Conservation (phyloP, 768 basidiomycete genomes). For the Omphalotus guepiniiformis region DNA sequence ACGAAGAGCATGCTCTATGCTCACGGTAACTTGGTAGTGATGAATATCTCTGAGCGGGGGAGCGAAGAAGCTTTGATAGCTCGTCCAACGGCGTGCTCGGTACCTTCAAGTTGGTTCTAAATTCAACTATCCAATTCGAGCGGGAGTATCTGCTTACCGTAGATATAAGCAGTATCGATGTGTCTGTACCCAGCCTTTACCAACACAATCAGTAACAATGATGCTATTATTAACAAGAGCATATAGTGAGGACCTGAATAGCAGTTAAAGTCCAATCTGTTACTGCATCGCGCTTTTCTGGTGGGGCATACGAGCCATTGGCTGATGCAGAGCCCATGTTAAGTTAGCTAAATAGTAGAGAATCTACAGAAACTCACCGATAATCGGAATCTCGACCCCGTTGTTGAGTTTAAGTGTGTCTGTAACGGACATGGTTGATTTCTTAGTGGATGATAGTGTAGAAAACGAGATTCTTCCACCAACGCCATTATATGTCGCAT, state of each 20-base stretch:
- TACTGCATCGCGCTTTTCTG: conserved; percentile 28
- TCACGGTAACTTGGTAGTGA: conserved; percentile 47
- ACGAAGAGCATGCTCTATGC: conserved; percentile 8
- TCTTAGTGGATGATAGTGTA: too few species aligned
- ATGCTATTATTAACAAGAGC: background rate
- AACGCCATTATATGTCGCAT: too few species aligned
- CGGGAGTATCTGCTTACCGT: conserved; percentile 18
- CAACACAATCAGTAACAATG: background rate
- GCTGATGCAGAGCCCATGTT: conserved; percentile 20
- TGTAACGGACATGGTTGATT: too few species aligned
- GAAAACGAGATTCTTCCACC: too few species aligned
- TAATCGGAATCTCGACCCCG: conserved; percentile 29
- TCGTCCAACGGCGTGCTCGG: conserved; percentile 38
- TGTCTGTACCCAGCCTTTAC: conserved; percentile 42
- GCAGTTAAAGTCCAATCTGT: conserved; percentile 38
- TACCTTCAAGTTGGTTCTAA: conserved; percentile 18
- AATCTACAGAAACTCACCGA: conserved; percentile 20
- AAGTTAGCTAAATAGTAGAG: background rate
- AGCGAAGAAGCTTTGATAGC: conserved; percentile 45
- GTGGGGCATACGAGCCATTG: conserved; percentile 36
- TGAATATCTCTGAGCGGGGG: conserved; percentile 42
- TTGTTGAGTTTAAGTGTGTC: too few species aligned
- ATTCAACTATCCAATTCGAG: background rate
- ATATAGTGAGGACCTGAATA: conserved; percentile 25
- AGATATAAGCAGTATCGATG: conserved; percentile 35